Base-by-base conservation (phyloP, 2,329 filamentous ascomycete genomes). In the Cladosporium sp. region DNA sequence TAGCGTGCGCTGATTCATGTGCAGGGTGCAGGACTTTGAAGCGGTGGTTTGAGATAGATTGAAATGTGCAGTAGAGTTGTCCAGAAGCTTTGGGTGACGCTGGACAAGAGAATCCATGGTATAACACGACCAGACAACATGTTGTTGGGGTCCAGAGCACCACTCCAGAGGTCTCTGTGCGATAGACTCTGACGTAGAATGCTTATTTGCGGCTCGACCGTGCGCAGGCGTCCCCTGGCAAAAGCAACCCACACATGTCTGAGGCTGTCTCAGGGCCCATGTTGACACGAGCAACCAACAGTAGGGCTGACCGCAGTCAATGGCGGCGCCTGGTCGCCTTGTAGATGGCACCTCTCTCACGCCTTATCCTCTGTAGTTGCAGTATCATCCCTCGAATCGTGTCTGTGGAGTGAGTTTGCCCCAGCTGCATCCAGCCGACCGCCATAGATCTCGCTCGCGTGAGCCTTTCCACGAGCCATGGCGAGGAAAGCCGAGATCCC, bases 391-490 rank as follows among this genome's bases (percentile, higher is more conserved):
- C 12, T 7, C 15, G 15, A 34, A 32, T 32, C 9, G 42, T 25
- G 17, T 22, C 15, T 28, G 19, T 37, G 34, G 12, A 5, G 34
- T 42, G 50, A 42, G 17, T 54, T 54, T 44, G 28, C 39, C 9
- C 25, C n/a, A 32, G 39, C 19, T 22, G 51, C 51, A 13, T 45
- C 39, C 39, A 54, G 51, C 42, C 39, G 25, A 25, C 42, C 22
- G 19, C 37, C 51, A 10, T 54, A 37, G 39, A 54, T 54, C 51
- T 45, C 39, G 51, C 51, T 54, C 51, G 51, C 37, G 51, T 54
- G 51, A 54, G 51, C 24, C 48, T 34, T 34, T 45, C 39, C 39
- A n/a, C 32, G 28, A 24, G 19, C 52, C 52, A 55, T 55, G 52
- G 52, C 52, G 37, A 39, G 52, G 17, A 42, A 32, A 37, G 45